Evolutionary conservation across 2,329 filamentous ascomycete genomes (phyloP), one percentile per base, ranked within the genome.

Genomic region (Endothia cerciana): DNA sequence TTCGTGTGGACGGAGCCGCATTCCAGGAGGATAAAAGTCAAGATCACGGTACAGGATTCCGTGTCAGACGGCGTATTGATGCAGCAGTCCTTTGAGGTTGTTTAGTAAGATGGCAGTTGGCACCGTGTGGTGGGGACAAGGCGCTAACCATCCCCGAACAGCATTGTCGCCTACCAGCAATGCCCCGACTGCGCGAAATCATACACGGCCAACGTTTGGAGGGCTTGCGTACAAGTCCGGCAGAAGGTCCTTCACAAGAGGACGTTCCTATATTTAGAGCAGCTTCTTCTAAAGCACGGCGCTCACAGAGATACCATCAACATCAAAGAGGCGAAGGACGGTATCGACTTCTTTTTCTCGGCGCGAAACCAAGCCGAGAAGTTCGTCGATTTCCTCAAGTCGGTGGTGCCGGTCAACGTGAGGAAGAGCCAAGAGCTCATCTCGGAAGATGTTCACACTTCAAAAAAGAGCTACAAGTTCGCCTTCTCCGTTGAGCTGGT

Each of bases 1-100:
- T 99, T 98, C 76, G 91, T 98, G 75, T 99, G 95, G 95, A 99
- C 95, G 1, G 95, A 99, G 79, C 94, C 95, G 13, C 95, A 99
- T 81, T 97, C 94, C 73, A 86, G 93, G 74, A 85, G 95, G 76
- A 86, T 98, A 70, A 96, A 94, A 80, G 89, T 98, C 77, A 97
- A 97, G 82, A 90, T 99, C 77, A 98, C 95, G 0, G 90, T 98
- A 58, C 95, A 98, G 75, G 86, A 88, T 67, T 79, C 83, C 28
- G 86, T 89, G 1, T 84, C 85, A 61, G 86, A 88, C 64, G 87
- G 87, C 33, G 83, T 89, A 56, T 77, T 90, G 65, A 82, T 99
- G 73, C 95, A 99, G 79, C 95, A 99, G 79, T 91, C 89, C 60
- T 97, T 99, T 76, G 94, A 98, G 80, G 93, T 98, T 22, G 88